Percentiles rank a stretch among this genome's conserved stretches.
phyloP scores from a whole-genome alignment of 257 asterid genomes.

The Solanum bulbocastanum region DNA sequence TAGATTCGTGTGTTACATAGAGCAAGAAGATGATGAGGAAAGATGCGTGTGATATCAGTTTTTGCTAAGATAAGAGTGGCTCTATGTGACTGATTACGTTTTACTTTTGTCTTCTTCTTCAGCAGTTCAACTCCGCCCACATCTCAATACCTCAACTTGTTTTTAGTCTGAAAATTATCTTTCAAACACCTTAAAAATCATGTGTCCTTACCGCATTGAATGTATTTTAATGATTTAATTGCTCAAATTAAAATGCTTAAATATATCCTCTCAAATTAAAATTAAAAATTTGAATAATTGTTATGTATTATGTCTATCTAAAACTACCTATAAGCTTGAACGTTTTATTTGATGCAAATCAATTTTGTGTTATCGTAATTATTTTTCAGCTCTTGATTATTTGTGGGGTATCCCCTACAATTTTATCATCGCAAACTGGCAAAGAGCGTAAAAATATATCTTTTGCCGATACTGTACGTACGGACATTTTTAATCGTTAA shows the following conservation, averaged over 20 bases:
- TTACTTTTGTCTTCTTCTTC: not conserved
- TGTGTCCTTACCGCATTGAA: too few relatives aligned
- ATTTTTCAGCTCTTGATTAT: not conserved
- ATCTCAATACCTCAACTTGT: too few relatives aligned
- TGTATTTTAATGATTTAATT: too few relatives aligned
- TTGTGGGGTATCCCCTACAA: not conserved
- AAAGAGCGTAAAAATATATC: too few relatives aligned
- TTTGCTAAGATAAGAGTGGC: not conserved
- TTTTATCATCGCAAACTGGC: too few relatives aligned
- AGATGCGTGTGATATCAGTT: conserved; percentile 2
- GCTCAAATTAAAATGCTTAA: not conserved
- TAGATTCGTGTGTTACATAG: not conserved
- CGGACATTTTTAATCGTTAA: too few relatives aligned
- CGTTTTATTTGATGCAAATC: not conserved
- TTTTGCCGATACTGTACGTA: too few relatives aligned
- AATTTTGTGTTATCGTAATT: not conserved
- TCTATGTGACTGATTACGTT: not conserved
- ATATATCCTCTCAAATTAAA: too few relatives aligned
- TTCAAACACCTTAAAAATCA: too few relatives aligned
- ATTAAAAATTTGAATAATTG: not conserved
- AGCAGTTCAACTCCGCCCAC: not conserved
- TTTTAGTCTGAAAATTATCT: fast-evolving
- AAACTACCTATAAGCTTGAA: not conserved
- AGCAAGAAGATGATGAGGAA: not conserved
- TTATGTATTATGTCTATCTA: not conserved